Percentiles rank a stretch among this genome's conserved stretches.
Conservation (phyloP, 768 basidiomycete genomes). For the Russula ochroleuca region DNA sequence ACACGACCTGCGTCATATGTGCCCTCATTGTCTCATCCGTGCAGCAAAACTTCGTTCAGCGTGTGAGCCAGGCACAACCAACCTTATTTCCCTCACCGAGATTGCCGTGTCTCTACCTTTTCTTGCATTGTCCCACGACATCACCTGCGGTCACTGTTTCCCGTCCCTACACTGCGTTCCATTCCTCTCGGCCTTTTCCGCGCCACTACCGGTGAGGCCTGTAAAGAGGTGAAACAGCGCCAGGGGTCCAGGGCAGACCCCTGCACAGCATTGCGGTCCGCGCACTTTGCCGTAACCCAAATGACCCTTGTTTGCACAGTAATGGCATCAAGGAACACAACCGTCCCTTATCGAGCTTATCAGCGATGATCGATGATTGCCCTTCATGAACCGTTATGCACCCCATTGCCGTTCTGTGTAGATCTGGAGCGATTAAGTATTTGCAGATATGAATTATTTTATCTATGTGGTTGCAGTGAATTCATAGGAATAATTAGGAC, state of each 20-base stretch:
- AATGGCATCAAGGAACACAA: neutral
- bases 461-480: neutral
- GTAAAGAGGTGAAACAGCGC: neutral
- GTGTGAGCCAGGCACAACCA: slow-evolving; percentile 14
- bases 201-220: neutral
- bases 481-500: neutral
- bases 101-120: neutral
- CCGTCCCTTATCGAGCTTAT: neutral
- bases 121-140: neutral
- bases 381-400: neutral
- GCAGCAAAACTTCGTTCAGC: neutral
- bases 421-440: neutral
- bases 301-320: neutral
- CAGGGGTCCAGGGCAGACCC: neutral
- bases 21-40: slow-evolving; percentile 10
- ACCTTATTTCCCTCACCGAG: slow-evolving; percentile 7
- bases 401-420: neutral
- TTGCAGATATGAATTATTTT: neutral
- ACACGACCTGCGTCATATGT: slow-evolving; percentile 12
- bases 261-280: slow-evolving; percentile 2
- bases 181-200: neutral
- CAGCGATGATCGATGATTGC: neutral
- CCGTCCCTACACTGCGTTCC: neutral
- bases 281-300: neutral
- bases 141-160: neutral